phyloP scores from a whole-genome alignment of 176 grass and related monocot species.

The Aegilops bicornis region DNA sequence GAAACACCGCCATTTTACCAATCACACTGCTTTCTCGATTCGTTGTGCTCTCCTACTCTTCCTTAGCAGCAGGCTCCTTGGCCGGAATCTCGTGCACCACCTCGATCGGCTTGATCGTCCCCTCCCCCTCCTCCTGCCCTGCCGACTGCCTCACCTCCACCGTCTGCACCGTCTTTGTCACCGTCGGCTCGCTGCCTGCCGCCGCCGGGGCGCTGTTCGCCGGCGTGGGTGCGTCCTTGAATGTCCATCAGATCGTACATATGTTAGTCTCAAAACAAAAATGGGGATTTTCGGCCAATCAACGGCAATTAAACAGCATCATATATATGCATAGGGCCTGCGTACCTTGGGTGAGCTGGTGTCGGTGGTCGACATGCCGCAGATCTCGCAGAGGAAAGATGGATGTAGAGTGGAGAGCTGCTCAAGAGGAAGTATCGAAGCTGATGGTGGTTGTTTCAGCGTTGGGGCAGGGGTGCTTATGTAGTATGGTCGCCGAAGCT shows the following conservation, averaged over 20 bases:
- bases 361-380: conserved; percentile 8
- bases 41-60: conserved; percentile 7
- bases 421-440: background rate
- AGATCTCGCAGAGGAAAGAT: background rate
- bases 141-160: conserved; percentile 45
- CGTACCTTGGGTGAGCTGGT: conserved; percentile 10
- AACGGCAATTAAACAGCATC: background rate
- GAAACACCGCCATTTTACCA: background rate
- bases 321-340: background rate
- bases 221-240: background rate
- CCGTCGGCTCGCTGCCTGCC: background rate
- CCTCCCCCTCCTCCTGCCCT: conserved; percentile 8
- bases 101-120: conserved; percentile 3
- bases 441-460: background rate
- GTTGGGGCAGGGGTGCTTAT: background rate
- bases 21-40: background rate
- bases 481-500: background rate
- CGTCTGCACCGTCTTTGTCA: conserved; percentile 47
- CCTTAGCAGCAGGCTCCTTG: conserved; percentile 32
- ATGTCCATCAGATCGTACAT: background rate
- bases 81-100: conserved; percentile 44
- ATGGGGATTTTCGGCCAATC: background rate
- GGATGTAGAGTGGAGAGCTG: background rate
- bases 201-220: background rate
- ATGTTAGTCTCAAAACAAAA: background rate